A percentile compares a stretch with the other conserved stretches of the same genome.
Conservation (phyloP, 192 early-diverging fungal genomes). For the Mortierella claussenii region DNA sequence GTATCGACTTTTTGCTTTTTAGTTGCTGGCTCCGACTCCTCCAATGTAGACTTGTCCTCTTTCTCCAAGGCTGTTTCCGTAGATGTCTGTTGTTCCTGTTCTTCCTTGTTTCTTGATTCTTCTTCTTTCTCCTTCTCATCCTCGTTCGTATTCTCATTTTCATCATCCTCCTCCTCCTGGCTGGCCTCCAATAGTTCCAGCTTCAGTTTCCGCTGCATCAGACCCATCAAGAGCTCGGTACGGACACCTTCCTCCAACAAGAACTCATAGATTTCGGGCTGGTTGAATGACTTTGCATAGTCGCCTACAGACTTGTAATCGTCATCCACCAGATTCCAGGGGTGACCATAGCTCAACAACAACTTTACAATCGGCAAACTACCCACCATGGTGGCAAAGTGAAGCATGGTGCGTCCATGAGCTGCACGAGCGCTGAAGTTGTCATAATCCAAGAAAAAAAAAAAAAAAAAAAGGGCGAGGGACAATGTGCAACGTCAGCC, state of each 20-base stretch:
- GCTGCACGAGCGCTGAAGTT: constrained; percentile 42
- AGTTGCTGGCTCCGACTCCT: constrained; percentile 5
- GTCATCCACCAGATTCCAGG: constrained; percentile 87
- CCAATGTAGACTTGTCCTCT: neutral
- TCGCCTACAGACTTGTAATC: constrained; percentile 85
- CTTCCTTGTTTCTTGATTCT: neutral
- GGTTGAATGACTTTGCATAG: constrained; percentile 76
- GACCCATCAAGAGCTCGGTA: constrained; percentile 82
- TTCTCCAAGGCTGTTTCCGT: neutral
- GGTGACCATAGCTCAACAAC: constrained; percentile 72
- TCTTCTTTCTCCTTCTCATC: constrained; percentile 14
- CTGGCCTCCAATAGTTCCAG: constrained; percentile 32
- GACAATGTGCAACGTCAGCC: neutral
- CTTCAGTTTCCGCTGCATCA: constrained; percentile 41
- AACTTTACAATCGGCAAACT: constrained; percentile 69
- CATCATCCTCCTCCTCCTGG: constrained; percentile 52
- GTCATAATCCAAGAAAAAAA: too few relatives aligned
- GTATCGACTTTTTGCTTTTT: constrained; percentile 46
- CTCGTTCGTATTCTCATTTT: constrained; percentile 34
- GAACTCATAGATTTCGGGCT: constrained; percentile 75
- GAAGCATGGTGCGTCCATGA: constrained; percentile 58
- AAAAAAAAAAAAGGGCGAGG: neutral
- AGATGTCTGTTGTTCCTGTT: neutral
- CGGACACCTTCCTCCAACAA: constrained; percentile 89
- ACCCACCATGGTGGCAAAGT: constrained; percentile 77